phyloP scores from a whole-genome alignment of 2,329 filamentous ascomycete genomes.

The Aspergillus aculeatus region DNA sequence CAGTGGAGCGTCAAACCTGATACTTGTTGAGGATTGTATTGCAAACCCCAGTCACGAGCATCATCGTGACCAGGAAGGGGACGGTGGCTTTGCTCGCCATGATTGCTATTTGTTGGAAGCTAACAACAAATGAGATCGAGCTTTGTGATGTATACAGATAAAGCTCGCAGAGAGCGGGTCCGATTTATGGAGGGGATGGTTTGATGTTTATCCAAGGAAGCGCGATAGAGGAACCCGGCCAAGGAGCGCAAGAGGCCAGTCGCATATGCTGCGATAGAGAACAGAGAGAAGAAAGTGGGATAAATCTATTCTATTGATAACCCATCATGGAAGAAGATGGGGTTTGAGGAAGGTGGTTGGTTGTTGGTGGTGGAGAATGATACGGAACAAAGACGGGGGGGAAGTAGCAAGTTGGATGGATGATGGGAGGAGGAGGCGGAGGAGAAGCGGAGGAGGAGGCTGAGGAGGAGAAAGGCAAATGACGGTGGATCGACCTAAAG shows the following conservation, averaged over 20 bases:
- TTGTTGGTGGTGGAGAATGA: neutral
- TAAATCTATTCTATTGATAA: slow-evolving; percentile 11
- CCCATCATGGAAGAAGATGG: slow-evolving; percentile 9
- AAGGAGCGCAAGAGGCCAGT: neutral
- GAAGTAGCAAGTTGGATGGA: neutral
- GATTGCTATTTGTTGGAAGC: slow-evolving; percentile 15
- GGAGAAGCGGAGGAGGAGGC: neutral
- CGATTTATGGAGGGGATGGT: neutral
- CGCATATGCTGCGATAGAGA: neutral
- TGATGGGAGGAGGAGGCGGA: neutral
- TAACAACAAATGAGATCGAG: neutral
- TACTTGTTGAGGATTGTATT: slow-evolving; percentile 97
- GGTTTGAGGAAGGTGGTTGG: neutral
- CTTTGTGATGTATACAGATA: neutral
- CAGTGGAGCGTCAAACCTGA: slow-evolving; percentile 59
- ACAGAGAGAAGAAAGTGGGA: neutral
- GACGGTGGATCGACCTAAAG: no score
- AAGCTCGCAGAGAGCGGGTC: no score
- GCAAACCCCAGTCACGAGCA: slow-evolving; percentile 92
- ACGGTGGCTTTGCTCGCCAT: slow-evolving; percentile 74
- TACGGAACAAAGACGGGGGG: slow-evolving; percentile 1
- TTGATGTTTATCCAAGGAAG: neutral
- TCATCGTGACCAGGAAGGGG: slow-evolving; percentile 88
- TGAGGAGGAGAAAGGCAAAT: neutral
- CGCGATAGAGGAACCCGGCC: neutral